Evolutionary conservation across 2,329 filamentous ascomycete species (phyloP).

Genomic region (Mycogone perniciosa): DNA sequence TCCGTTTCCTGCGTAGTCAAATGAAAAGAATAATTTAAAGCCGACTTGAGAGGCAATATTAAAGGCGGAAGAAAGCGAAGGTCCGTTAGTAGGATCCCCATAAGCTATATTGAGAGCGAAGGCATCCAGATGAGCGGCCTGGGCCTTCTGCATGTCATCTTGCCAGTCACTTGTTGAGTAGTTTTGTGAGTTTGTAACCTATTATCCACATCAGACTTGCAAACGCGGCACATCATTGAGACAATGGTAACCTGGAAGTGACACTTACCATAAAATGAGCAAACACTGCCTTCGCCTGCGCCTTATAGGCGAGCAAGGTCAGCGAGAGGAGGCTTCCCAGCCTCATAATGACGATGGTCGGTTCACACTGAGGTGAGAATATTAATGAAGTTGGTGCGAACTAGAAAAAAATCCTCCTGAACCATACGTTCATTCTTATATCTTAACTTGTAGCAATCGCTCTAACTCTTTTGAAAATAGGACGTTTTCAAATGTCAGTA

Average conservation of each 20-base stretch:
- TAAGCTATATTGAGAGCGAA: constrained; percentile 45
- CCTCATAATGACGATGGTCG: too few relatives aligned
- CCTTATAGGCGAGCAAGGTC: too few relatives aligned
- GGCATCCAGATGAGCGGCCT: constrained; percentile 38
- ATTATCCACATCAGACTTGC: background rate
- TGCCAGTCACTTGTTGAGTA: constrained; percentile 40
- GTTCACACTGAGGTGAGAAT: too few relatives aligned
- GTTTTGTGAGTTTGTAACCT: constrained; percentile 20
- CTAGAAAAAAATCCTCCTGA: too few relatives aligned
- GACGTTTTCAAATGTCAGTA: too few relatives aligned
- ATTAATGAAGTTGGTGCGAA: too few relatives aligned
- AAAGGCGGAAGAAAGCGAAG: constrained; percentile 43
- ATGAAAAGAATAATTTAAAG: constrained; percentile 51
- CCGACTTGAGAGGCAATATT: constrained; percentile 37
- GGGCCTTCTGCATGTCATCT: constrained; percentile 40
- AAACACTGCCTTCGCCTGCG: too few relatives aligned
- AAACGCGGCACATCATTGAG: too few relatives aligned
- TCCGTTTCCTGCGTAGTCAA: constrained; percentile 39
- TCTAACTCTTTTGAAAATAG: too few relatives aligned
- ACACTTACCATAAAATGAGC: constrained; percentile 36
- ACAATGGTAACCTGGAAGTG: background rate
- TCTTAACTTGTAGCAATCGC: too few relatives aligned
- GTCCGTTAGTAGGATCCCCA: constrained; percentile 37
- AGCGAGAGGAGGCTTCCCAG: too few relatives aligned
- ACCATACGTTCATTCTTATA: too few relatives aligned